Conservation (phyloP, 2,329 filamentous ascomycete genomes). For the Ophiocordyceps polyrhachis-furcata region DNA sequence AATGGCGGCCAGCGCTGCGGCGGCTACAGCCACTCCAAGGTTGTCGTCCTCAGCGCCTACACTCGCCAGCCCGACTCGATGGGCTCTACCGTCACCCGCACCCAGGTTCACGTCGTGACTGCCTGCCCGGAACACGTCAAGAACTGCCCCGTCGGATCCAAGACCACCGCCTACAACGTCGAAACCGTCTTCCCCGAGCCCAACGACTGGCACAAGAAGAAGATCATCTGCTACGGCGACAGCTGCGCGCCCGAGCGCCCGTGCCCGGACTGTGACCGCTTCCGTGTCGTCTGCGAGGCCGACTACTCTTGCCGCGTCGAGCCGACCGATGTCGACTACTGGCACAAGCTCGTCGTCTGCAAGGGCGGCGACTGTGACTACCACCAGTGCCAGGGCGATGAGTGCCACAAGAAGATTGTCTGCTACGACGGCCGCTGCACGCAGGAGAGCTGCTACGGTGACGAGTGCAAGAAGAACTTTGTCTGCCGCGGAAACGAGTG, state of each 20-base stretch:
- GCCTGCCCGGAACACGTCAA: slow-evolving; percentile 7
- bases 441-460: slow-evolving; percentile 9
- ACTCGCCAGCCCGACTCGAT: not conserved
- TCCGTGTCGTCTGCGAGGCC: slow-evolving; percentile 14
- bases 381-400: slow-evolving; percentile 7
- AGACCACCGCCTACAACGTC: slow-evolving; percentile 7
- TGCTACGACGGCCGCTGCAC: slow-evolving; percentile 15
- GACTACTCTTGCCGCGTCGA: slow-evolving; percentile 10
- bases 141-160: slow-evolving; percentile 7
- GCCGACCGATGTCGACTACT: slow-evolving; percentile 8
- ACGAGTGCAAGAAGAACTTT: slow-evolving; percentile 14
- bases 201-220: slow-evolving; percentile 10
- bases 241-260: slow-evolving; percentile 12
- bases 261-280: slow-evolving; percentile 10
- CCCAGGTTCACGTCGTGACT: slow-evolving; percentile 9
- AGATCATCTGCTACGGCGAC: slow-evolving; percentile 16
- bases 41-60: not conserved
- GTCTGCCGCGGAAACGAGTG: slow-evolving; percentile 14
- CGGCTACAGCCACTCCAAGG: slow-evolving; percentile 4
- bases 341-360: slow-evolving; percentile 13
- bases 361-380: slow-evolving; percentile 11
- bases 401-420: slow-evolving; percentile 14
- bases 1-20: slow-evolving; percentile 1
- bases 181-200: slow-evolving; percentile 7
- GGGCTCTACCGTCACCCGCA: slow-evolving; percentile 1